Evolutionary conservation across 176 grass and related monocot species (phyloP).

Genomic region (Leersia perrieri): DNA sequence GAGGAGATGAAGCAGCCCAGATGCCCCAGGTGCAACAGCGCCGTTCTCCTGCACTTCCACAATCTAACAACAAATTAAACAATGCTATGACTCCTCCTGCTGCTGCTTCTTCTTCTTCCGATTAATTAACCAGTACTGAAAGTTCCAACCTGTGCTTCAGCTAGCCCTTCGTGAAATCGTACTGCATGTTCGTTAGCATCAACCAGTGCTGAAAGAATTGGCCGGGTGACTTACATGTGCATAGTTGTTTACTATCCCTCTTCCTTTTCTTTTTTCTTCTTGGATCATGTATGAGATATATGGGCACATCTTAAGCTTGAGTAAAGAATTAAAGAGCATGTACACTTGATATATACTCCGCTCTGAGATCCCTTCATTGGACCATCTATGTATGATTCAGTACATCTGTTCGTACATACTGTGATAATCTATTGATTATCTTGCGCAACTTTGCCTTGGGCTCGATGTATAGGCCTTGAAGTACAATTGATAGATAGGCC

Average conservation of each 20-base stretch:
- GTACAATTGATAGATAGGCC: no score
- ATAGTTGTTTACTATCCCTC: no score
- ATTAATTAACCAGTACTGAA: no score
- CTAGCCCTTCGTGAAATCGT: neutral
- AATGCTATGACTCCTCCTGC: no score
- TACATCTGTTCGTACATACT: no score
- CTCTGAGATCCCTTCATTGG: no score
- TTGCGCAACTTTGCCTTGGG: neutral
- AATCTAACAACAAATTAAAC: no score
- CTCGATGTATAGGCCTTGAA: neutral
- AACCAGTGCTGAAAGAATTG: neutral
- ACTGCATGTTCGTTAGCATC: neutral
- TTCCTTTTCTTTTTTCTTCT: neutral
- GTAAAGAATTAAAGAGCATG: no score
- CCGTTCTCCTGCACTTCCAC: conserved; percentile 40
- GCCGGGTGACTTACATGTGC: no score
- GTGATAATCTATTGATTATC: no score
- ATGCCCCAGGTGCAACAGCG: conserved; percentile 50
- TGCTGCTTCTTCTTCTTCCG: neutral
- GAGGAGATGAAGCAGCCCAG: conserved; percentile 36
- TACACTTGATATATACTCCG: no score
- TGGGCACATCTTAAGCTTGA: neutral
- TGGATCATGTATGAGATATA: neutral
- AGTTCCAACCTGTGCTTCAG: neutral
- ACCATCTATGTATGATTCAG: no score